phyloP scores from a whole-genome alignment of 495 filamentous ascomycete species.

The Aspergillus wentii region DNA sequence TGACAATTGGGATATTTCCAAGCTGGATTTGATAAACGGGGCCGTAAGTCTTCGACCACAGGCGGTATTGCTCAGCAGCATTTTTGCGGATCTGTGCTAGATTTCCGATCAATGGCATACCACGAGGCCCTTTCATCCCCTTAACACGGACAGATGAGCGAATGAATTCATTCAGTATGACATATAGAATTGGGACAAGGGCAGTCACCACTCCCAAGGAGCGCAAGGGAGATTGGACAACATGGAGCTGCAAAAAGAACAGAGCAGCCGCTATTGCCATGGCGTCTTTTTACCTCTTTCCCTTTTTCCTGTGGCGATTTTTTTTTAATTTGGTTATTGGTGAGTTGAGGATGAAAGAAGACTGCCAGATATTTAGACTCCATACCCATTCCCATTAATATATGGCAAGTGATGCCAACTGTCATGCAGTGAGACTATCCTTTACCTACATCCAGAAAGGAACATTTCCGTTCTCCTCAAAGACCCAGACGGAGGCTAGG shows the following conservation, averaged over 20 bases:
- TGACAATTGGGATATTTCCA: slow-evolving; percentile 56
- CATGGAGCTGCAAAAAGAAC: slow-evolving; percentile 16
- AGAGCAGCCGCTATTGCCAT: slow-evolving; percentile 30
- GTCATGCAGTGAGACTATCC: too few species aligned
- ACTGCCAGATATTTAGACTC: too few species aligned
- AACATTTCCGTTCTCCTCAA: slow-evolving; percentile 20
- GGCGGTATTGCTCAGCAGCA: slow-evolving; percentile 55
- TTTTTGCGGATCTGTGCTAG: slow-evolving; percentile 54
- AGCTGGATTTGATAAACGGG: slow-evolving; percentile 61
- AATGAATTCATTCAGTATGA: slow-evolving; percentile 49
- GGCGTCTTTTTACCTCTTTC: slow-evolving; percentile 4
- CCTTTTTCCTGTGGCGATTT: too few species aligned
- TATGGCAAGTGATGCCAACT: too few species aligned
- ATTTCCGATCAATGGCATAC: slow-evolving; percentile 59
- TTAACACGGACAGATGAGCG: slow-evolving; percentile 44
- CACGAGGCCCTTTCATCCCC: slow-evolving; percentile 49
- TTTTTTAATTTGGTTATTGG: too few species aligned
- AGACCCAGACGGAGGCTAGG: neutral
- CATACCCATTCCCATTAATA: too few species aligned
- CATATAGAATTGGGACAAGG: slow-evolving; percentile 34
- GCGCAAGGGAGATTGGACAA: slow-evolving; percentile 22
- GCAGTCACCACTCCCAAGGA: slow-evolving; percentile 19
- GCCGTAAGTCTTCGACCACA: slow-evolving; percentile 54
- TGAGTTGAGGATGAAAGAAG: too few species aligned
- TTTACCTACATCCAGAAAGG: slow-evolving; percentile 4